Evolutionary conservation across 169 alveolate genomes (phyloP).

Genomic region (Fabrea salina): DNA sequence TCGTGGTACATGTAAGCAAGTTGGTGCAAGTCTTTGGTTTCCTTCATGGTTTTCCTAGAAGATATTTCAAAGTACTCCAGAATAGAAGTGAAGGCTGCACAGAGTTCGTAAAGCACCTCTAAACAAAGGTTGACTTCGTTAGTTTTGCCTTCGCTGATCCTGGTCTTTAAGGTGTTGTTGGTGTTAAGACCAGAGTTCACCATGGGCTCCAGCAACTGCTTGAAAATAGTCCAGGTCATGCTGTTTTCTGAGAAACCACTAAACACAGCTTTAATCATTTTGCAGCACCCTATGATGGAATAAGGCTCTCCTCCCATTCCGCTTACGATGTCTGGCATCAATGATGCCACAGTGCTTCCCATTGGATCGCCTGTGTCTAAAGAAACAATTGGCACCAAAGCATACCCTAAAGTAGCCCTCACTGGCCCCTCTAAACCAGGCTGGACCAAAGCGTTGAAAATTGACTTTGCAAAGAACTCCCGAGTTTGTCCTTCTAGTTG

Average conservation of each 20-base stretch:
- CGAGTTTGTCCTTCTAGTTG: not conserved
- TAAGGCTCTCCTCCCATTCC: not conserved
- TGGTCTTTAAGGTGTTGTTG: not conserved
- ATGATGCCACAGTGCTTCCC: not conserved
- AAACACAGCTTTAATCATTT: not conserved
- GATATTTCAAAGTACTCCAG: conserved; percentile 20
- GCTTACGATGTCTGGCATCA: not conserved
- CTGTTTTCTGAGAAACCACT: not conserved
- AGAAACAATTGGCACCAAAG: not conserved
- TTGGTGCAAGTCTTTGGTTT: not conserved
- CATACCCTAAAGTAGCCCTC: not conserved
- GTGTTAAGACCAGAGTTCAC: not conserved
- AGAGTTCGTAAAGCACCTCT: conserved; percentile 3
- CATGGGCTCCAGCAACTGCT: not conserved
- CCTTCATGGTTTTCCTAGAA: not conserved
- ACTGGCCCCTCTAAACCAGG: not conserved
- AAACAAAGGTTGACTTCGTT: not conserved
- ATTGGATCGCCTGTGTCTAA: not conserved
- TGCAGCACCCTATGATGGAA: not conserved
- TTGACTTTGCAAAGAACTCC: not conserved
- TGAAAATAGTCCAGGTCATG: not conserved
- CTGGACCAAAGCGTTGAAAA: not conserved
- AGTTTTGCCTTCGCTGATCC: not conserved
- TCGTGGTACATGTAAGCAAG: not conserved
- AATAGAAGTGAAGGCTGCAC: not conserved